Evolutionary conservation across 2,329 filamentous ascomycete genomes (phyloP).

Genomic region (Alternaria triticina): DNA sequence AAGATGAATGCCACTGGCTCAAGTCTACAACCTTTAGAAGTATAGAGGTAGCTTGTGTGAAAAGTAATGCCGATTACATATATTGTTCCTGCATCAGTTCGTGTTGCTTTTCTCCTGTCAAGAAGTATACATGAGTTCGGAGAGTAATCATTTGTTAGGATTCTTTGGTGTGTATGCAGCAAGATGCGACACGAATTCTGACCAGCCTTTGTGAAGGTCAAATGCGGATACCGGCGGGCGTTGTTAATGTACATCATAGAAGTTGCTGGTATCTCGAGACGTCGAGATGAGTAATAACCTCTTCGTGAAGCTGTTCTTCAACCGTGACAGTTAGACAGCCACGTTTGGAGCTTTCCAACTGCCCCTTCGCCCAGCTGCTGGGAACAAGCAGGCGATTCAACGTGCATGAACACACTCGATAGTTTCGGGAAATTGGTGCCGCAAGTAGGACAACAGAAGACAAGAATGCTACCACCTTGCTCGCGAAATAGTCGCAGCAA

Average conservation of each 20-base stretch:
- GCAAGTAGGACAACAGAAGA: conserved; percentile 14
- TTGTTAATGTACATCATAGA: not conserved
- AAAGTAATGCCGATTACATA: not conserved
- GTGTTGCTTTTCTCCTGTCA: not conserved
- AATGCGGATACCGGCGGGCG: not conserved
- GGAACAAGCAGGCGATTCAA: conserved; percentile 13
- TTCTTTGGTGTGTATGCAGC: not conserved
- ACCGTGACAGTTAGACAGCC: not conserved
- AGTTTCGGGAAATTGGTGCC: conserved; percentile 11
- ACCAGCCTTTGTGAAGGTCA: not conserved
- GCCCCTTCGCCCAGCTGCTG: conserved; percentile 7
- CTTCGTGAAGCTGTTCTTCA: not conserved
- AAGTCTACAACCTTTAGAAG: not conserved
- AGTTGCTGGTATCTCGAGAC: not conserved
- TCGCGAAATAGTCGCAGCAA: not conserved
- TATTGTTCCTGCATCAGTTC: not conserved
- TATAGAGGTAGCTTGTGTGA: not conserved
- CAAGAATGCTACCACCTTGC: not conserved
- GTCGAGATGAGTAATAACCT: not conserved
- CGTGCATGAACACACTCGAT: conserved; percentile 20
- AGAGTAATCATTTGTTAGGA: rapidly evolving
- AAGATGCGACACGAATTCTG: not conserved
- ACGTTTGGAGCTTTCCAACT: not conserved
- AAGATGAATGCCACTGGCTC: not conserved
- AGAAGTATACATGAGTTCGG: not conserved